Base-by-base conservation (phyloP, 2,329 filamentous ascomycete genomes). In the Acarospora socialis region DNA sequence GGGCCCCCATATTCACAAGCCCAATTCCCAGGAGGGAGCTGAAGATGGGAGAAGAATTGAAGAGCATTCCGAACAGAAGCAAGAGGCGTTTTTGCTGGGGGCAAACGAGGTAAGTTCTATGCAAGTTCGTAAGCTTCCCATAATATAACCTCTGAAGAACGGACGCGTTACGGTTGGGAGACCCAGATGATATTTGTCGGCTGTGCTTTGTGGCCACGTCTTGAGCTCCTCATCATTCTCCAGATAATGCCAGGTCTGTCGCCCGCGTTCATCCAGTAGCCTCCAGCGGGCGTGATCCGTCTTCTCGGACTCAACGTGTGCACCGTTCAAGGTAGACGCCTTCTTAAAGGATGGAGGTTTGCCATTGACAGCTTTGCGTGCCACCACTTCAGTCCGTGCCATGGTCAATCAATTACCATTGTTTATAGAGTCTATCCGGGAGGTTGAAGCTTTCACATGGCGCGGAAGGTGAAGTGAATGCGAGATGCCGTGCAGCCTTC, bases 1-100 rank as follows among this genome's bases (percentile, higher is more conserved):
- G 90, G 90, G 0, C 90, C 90, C 33, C 90, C 90, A 59, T 98
- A 98, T 54, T 98, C 90, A 60, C 87, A 95, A 4, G 68, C 90
- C 90, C 90, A 98, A 50, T 94, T 82, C 4, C 90, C 90, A 1
- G 82, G 78, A 9, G 78, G 74, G 1, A 94, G 66, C 53, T 98
- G 90, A 15, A 95, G 70, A 41, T 87, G 71, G 35, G 86, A 81
- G 60, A 92, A 93, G 63, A 93, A 95, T 3, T 70, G 63, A 33
- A 95, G 66, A 21, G 79, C 84, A 59, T 98, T 98, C 37, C 68
- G 64, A 3, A 82, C 83, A 4, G 82, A 66, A 42, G 90, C 72
- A 35, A 90, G 65, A 4, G 87, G 77, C 3, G 65, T 84, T 39
- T 73, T 71, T 3, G 87, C 65, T 36, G 66, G 61, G 14, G 77